Evolutionary conservation across 2,329 filamentous ascomycete genomes (phyloP), one percentile per base, ranked within the genome.

Genomic region (Colletotrichum viniferum): DNA sequence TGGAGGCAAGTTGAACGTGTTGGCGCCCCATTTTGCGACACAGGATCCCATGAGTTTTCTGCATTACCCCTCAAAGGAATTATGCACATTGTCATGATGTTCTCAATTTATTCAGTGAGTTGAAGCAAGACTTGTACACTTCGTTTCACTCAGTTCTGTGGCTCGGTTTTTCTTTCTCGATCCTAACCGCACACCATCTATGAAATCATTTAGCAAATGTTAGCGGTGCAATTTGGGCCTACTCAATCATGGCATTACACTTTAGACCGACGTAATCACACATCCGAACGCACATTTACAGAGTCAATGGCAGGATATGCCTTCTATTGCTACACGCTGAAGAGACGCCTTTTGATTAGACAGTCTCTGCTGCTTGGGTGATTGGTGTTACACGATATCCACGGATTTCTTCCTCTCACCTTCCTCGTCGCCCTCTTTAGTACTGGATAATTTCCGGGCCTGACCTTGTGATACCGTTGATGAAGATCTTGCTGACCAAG

Each of bases 401-500:
- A 68, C 63, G 34, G 9, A 64, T 60, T 28, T 28, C 43, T 76
- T 38, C 24, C 43, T 26, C 56, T 28, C 7, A 14, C 43, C n/a
- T 16, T 16, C 28, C 16, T 71, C 55, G 12, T 36, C 28, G 28
- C 28, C 24, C n/a, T 55, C 21, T 69, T 36, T 63, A 68, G 21
- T 71, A n/a, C 77, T 89, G 80, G 24, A 86, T 87, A 13, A 82
- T 74, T 7, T 80, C 69, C 9, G 83, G 85, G 1, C 84, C 84
- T 18, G 77, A 76, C 36, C 81, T 81, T 56, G 82, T 77, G 21
- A 85, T 60, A 52, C 87, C 87, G 38, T 87, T 82, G 76, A 90
- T 81, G 36, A 84, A 84, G n/a, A 91, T 81, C 66, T 82, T 84
- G 78, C 86, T 85, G 68, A 88, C 83, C 75, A 94, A 81, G 83